Evolutionary conservation across 2,329 filamentous ascomycete genomes (phyloP).

Genomic region (Leptosphaerulina australis): DNA sequence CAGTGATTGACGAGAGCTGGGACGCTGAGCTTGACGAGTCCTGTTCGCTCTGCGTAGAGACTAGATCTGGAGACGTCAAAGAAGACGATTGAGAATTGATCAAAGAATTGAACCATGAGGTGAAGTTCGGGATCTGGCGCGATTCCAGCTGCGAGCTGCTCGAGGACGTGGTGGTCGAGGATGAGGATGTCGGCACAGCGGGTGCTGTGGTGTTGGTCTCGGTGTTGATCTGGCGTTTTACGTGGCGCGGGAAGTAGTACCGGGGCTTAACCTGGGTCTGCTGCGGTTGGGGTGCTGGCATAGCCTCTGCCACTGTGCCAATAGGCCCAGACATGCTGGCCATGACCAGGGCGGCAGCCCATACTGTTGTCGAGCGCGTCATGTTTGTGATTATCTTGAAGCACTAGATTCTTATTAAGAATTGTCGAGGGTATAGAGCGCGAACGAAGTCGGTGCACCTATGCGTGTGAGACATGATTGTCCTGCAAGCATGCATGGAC

Average conservation of each 20-base stretch:
- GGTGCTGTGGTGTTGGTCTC: conserved; percentile 40
- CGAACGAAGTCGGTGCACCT: conserved; percentile 25
- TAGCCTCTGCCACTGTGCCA: conserved; percentile 56
- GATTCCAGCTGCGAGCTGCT: conserved; percentile 29
- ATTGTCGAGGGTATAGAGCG: conserved; percentile 30
- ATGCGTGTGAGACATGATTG: conserved; percentile 21
- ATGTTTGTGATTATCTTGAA: conserved; percentile 49
- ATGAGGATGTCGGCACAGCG: conserved; percentile 31
- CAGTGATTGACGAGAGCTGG: conserved; percentile 15
- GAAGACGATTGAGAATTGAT: conserved; percentile 26
- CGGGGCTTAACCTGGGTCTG: conserved; percentile 46
- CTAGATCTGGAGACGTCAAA: conserved; percentile 18
- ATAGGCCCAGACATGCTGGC: conserved; percentile 52
- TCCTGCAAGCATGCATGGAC: conserved; percentile 1
- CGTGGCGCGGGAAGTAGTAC: conserved; percentile 57
- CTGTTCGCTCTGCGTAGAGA: conserved; percentile 20
- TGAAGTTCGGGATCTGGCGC: conserved; percentile 31
- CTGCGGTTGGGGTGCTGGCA: conserved; percentile 51
- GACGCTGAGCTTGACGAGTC: conserved; percentile 23
- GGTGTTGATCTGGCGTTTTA: conserved; percentile 52
- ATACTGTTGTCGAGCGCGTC: conserved; percentile 53
- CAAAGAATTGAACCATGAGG: conserved; percentile 37
- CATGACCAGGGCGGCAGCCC: conserved; percentile 54
- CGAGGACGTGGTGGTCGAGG: conserved; percentile 17
- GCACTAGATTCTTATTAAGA: conserved; percentile 35